These are phyloP conservation scores for Ogataea wickerhamii DNA, from an alignment of 805 yeast species.

Conservation along the genomic window DNA sequence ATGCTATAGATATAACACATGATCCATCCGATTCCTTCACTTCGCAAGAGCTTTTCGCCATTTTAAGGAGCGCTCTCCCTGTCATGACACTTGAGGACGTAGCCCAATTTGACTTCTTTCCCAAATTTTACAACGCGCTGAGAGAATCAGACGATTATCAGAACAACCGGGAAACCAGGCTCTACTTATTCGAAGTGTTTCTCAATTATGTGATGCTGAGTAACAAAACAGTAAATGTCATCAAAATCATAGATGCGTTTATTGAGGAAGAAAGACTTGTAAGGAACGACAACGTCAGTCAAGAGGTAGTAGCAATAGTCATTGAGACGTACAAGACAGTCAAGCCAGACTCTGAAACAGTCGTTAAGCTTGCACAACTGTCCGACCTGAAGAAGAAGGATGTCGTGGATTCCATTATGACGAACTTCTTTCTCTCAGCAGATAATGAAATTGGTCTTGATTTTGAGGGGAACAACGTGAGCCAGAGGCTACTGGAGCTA, in stretches of 20 bases:
- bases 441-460: constrained; percentile 28
- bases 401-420: constrained; percentile 15
- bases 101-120: constrained; percentile 29
- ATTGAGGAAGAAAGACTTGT: constrained; percentile 22
- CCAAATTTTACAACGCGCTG: constrained; percentile 30
- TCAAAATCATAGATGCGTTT: constrained; percentile 27
- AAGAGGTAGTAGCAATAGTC: constrained; percentile 26
- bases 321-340: constrained; percentile 29
- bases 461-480: constrained; percentile 27
- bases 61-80: constrained; percentile 23
- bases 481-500: constrained; percentile 16
- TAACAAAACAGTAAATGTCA: constrained; percentile 23
- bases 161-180: constrained; percentile 17
- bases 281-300: constrained; percentile 13
- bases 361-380: constrained; percentile 20
- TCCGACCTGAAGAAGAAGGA: constrained; percentile 12
- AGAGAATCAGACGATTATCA: constrained; percentile 25
- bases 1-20: constrained; percentile 27
- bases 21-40: constrained; percentile 24
- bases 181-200: constrained; percentile 33
- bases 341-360: constrained; percentile 28
- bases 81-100: constrained; percentile 31
- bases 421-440: constrained; percentile 26
- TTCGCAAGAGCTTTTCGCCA: constrained; percentile 20
- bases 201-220: constrained; percentile 31